Base-by-base conservation (phyloP, 2,329 filamentous ascomycete genomes). In the Neofusicoccum kwambonambiense region DNA sequence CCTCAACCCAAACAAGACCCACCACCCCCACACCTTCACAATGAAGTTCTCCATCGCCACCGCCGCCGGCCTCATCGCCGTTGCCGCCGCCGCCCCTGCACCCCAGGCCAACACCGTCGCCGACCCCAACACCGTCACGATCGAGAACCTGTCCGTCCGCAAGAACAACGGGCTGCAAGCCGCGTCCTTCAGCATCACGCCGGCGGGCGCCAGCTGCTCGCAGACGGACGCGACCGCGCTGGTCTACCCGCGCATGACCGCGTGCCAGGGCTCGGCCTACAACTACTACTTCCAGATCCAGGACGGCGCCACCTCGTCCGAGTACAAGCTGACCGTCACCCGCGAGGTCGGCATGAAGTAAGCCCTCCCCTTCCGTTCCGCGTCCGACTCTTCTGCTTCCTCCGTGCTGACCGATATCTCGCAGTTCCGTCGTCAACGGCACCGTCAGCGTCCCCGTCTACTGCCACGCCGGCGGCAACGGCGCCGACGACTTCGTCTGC, bases 391-490 rank as follows among this genome's bases (percentile, higher is more conserved):
- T 22, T 22, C 22, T 22, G 22, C 22, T 22, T 22, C 22, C 22
- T 12, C 6, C 3, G 5, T 19, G 41, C 56, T 60, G 11, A 60
- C 15, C 2, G 13, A 1, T 9, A 12, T 17, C 5, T 27, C 39
- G 1, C 27, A 61, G 57, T 35, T 50, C 57, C 15, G 57, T 61
- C 7, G 42, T 37, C 31, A 50, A 61, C 17, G 57, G 39, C 12
- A 61, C 42, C 47, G 19, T 42, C 19, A 34, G 22, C 7, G 60
- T 52, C 15, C 60, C 60, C 19, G 37, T 41, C 27, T 47, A 50
- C 60, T 62, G 60, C 60, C 60, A 44, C 19, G 60, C 60, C 3
- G 60, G 60, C n/a, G 60, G 60, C 37, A 62, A 62, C 35, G 60
- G 60, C 22, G 17, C 37, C 17, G n/a, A 51, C 31, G 45, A 62